Conservation (phyloP, 1,284 basidiomycete genomes). For the Apiotrichum laibachii region DNA sequence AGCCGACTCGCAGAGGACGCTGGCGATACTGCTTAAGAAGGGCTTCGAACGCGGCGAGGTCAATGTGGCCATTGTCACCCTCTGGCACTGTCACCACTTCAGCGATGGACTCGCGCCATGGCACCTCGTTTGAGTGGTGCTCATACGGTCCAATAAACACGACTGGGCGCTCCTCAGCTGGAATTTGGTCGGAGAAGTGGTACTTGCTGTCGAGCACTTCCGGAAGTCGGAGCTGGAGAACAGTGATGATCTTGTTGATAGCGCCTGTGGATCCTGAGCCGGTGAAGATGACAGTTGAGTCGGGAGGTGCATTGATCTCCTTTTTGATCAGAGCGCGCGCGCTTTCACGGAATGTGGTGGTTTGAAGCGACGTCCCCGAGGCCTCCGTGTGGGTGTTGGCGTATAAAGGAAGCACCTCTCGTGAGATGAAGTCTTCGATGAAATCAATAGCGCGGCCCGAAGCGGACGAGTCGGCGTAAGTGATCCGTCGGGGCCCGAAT, state of each 20-base stretch:
- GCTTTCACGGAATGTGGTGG: constrained; percentile 9
- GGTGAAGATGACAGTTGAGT: constrained; percentile 5
- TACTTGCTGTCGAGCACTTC: constrained; percentile 1
- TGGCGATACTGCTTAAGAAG: background rate
- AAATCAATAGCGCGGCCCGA: constrained; percentile 2
- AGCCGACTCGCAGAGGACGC: constrained; percentile 9
- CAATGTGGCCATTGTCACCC: background rate
- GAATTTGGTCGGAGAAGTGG: background rate
- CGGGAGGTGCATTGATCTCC: constrained; percentile 1
- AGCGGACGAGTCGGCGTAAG: constrained; percentile 13
- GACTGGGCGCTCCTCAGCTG: constrained; percentile 2
- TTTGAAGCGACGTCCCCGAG: constrained; percentile 10
- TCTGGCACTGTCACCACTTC: constrained; percentile 9
- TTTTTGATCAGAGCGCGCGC: constrained; percentile 9
- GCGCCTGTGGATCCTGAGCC: constrained; percentile 14
- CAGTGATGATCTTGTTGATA: constrained; percentile 9
- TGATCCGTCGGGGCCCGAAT: constrained; percentile 4
- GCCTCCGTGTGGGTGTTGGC: constrained; percentile 20
- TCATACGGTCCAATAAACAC: constrained; percentile 19
- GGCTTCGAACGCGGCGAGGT: background rate
- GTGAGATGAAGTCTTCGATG: constrained; percentile 14
- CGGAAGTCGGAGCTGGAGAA: constrained; percentile 2
- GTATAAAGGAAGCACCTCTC: constrained; percentile 14
- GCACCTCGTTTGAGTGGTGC: constrained; percentile 18
- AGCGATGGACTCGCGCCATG: constrained; percentile 15